phyloP scores from a whole-genome alignment of 306 rosid species.

The Vigna reflexopilosa region DNA sequence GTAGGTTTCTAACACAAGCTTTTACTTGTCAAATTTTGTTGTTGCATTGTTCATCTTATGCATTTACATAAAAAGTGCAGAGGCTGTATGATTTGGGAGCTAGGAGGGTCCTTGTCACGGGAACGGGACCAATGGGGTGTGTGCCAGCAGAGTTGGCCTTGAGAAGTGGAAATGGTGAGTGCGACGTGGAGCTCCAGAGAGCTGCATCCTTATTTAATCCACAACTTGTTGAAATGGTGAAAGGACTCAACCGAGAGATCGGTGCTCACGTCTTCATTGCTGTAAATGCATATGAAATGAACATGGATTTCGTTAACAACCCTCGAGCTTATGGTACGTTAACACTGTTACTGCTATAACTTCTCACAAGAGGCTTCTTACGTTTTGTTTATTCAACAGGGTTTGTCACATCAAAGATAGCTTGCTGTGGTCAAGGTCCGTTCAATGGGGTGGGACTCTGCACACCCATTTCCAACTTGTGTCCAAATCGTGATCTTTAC shows the following conservation, averaged over 20 bases:
- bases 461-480: conserved; percentile 68
- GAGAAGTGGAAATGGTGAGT: conserved; percentile 62
- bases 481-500: conserved; percentile 61
- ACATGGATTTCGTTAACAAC: conserved; percentile 64
- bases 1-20: not conserved
- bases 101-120: conserved; percentile 71
- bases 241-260: conserved; percentile 57
- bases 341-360: not conserved
- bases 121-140: conserved; percentile 82
- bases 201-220: conserved; percentile 74
- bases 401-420: conserved; percentile 63
- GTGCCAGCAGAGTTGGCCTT: conserved; percentile 76
- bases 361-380: not conserved
- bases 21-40: not conserved
- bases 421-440: conserved; percentile 91
- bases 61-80: conserved; percentile 44
- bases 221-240: conserved; percentile 59
- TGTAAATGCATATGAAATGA: conserved; percentile 64
- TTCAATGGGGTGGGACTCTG: conserved; percentile 79
- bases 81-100: conserved; percentile 73
- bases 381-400: conserved; percentile 48
- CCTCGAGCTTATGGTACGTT: conserved; percentile 67
- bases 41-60: not conserved
- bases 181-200: conserved; percentile 64
- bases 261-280: conserved; percentile 61